phyloP scores from a whole-genome alignment of 2,329 filamentous ascomycete genomes.

The Bipolaris cookei region DNA sequence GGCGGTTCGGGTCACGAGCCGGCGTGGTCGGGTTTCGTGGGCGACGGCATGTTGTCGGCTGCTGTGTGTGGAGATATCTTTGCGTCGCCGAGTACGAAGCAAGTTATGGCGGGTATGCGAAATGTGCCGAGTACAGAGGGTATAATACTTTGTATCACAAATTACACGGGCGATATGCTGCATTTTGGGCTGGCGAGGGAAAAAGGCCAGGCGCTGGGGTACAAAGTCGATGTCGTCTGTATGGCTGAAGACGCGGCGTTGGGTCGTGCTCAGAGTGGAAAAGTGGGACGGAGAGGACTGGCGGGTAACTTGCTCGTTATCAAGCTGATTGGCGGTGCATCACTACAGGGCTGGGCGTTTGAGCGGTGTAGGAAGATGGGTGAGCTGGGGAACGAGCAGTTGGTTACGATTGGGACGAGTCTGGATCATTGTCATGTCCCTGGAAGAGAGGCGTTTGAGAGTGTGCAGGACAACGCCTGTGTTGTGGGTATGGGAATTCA shows the following conservation, averaged over 20 bases:
- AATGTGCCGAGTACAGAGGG: constrained; percentile 55
- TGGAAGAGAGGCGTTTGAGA: constrained; percentile 58
- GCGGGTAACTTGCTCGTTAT: constrained; percentile 59
- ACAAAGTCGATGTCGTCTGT: constrained; percentile 55
- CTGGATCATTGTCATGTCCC: constrained; percentile 62
- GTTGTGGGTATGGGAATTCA: constrained; percentile 59
- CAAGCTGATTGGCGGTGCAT: constrained; percentile 56
- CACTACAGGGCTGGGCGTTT: constrained; percentile 53
- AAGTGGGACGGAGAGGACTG: constrained; percentile 57
- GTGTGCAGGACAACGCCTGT: constrained; percentile 49
- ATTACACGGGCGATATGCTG: constrained; percentile 59
- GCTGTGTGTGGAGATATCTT: constrained; percentile 59
- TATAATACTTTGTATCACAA: constrained; percentile 57
- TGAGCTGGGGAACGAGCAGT: constrained; percentile 52
- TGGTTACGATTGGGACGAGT: constrained; percentile 59
- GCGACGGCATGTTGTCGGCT: constrained; percentile 57
- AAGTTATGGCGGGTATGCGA: constrained; percentile 57
- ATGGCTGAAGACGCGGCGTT: constrained; percentile 59
- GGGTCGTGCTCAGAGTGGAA: constrained; percentile 56
- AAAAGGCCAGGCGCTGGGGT: constrained; percentile 54
- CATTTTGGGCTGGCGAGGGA: constrained; percentile 58
- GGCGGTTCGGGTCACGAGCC: constrained; percentile 58
- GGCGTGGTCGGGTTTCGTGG: constrained; percentile 58
- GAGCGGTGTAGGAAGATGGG: constrained; percentile 55
- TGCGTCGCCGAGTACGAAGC: constrained; percentile 56